Conservation (phyloP, 805 yeast species). For the Hanseniaspora thailandica region DNA sequence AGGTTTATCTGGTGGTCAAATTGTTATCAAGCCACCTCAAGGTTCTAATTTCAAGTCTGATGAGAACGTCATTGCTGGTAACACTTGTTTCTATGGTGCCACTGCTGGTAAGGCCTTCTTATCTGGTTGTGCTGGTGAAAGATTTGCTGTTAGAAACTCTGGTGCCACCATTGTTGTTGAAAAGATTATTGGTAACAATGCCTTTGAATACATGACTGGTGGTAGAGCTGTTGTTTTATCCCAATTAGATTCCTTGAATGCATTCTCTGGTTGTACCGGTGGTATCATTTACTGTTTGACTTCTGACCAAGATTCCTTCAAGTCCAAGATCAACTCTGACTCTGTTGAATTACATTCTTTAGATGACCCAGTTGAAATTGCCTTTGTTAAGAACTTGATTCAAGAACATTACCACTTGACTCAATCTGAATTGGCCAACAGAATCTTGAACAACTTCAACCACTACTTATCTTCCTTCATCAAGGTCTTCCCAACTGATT, state of each 20-base stretch:
- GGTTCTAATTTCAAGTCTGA: constrained; percentile 78
- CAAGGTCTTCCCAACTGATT: constrained; percentile 84
- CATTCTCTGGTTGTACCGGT: constrained; percentile 94
- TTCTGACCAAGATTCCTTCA: constrained; percentile 78
- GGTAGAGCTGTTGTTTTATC: constrained; percentile 94
- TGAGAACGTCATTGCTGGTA: constrained; percentile 92
- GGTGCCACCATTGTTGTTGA: constrained; percentile 96
- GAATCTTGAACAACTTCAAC: constrained; percentile 75
- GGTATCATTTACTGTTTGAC: constrained; percentile 96
- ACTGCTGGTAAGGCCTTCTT: constrained; percentile 89
- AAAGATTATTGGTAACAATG: constrained; percentile 90
- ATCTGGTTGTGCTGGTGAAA: constrained; percentile 95
- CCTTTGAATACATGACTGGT: constrained; percentile 99
- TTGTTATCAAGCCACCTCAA: constrained; percentile 84
- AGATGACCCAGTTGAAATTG: constrained; percentile 82
- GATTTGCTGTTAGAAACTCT: constrained; percentile 96
- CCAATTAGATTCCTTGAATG: constrained; percentile 77
- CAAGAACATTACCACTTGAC: constrained; percentile 96
- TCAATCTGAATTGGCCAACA: constrained; percentile 77
- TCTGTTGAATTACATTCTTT: constrained; percentile 70
- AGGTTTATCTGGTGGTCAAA: constrained; percentile 90
- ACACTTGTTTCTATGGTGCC: constrained; percentile 96
- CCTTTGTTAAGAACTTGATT: constrained; percentile 80
- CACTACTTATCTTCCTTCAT: constrained; percentile 79
- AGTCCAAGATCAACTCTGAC: constrained; percentile 63